Evolutionary conservation across 1,139 yeast genomes (phyloP).

Genomic region (Debaryomyces robertsiae): DNA sequence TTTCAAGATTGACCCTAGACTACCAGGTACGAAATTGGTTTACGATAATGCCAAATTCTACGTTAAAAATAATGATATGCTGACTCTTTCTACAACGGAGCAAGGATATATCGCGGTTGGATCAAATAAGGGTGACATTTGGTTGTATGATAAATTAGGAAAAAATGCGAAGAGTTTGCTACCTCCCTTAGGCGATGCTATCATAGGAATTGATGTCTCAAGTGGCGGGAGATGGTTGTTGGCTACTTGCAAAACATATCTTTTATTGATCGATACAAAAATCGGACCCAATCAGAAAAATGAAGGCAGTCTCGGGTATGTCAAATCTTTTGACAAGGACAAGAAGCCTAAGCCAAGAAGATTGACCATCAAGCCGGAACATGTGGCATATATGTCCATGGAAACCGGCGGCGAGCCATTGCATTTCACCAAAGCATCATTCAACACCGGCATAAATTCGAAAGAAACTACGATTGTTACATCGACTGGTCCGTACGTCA

Average conservation of each 20-base stretch:
- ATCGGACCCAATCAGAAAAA: conserved; percentile 62
- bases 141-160: conserved; percentile 72
- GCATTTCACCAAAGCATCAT: conserved; percentile 70
- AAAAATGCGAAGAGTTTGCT: conserved; percentile 72
- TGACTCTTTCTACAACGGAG: conserved; percentile 70
- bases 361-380: conserved; percentile 70
- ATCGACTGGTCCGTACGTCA: conserved; percentile 77
- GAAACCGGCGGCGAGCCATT: conserved; percentile 51
- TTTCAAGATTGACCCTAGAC: conserved; percentile 79
- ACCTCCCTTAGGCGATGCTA: conserved; percentile 80
- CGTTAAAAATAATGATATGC: conserved; percentile 60
- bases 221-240: conserved; percentile 82
- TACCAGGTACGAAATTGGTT: conserved; percentile 55
- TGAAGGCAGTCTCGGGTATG: conserved; percentile 65
- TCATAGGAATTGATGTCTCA: conserved; percentile 67
- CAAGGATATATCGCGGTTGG: conserved; percentile 77
- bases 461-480: conserved; percentile 75
- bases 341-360: conserved; percentile 71
- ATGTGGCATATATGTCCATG: conserved; percentile 62
- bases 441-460: conserved; percentile 65
- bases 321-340: conserved; percentile 63
- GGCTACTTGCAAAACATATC: conserved; percentile 74
- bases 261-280: conserved; percentile 66
- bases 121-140: conserved; percentile 71
- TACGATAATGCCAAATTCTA: conserved; percentile 46